Evolutionary conservation across 495 filamentous ascomycete genomes (phyloP).

Genomic region (Penicillium paradoxum): DNA sequence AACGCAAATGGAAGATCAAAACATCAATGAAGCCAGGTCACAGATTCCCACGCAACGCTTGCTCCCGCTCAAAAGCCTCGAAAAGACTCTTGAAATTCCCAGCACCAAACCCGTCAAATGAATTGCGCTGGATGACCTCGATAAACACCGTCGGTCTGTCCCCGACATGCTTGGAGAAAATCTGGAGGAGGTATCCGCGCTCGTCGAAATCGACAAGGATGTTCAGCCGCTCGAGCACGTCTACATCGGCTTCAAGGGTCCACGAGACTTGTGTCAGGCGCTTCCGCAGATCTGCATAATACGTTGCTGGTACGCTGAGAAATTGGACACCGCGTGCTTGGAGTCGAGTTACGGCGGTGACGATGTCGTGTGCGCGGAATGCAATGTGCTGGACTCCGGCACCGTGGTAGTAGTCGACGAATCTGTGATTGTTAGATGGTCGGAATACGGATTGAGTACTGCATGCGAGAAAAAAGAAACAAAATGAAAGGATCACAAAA

Average conservation of each 20-base stretch:
- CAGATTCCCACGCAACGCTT: constrained; percentile 39
- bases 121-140: constrained; percentile 76
- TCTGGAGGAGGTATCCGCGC: constrained; percentile 69
- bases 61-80: constrained; percentile 83
- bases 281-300: constrained; percentile 61
- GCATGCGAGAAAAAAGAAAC: background rate
- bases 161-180: constrained; percentile 79
- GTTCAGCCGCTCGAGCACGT: constrained; percentile 58
- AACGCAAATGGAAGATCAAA: background rate
- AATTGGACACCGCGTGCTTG: constrained; percentile 69
- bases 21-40: constrained; percentile 1
- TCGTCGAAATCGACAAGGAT: constrained; percentile 85
- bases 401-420: constrained; percentile 71
- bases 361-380: constrained; percentile 66
- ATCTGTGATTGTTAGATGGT: constrained; percentile 13
- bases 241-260: constrained; percentile 61
- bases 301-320: constrained; percentile 66
- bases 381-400: constrained; percentile 82
- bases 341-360: constrained; percentile 58
- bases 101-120: constrained; percentile 79
- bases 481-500: background rate
- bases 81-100: constrained; percentile 85
- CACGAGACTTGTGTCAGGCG: constrained; percentile 46
- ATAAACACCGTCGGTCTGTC: constrained; percentile 83
- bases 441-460: background rate